Evolutionary conservation across 305 asterid species (phyloP), one percentile per base, ranked within the genome.

Genomic region (Plantago coronopus): DNA sequence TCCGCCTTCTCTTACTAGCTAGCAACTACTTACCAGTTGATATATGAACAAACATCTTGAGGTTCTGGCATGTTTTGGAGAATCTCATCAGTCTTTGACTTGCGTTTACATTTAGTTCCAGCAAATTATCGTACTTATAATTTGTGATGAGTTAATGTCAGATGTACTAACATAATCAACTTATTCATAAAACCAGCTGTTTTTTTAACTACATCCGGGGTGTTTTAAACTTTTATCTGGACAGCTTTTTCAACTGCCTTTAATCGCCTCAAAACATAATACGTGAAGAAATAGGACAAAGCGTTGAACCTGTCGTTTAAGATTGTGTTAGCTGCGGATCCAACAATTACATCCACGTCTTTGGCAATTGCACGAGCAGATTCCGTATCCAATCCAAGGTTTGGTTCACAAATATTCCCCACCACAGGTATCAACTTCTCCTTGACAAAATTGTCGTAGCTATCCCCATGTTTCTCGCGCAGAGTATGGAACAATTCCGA

Each of bases 381-480:
- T 5, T 27, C 18, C 0, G 31, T 7, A 22, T 48, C 66, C 58
- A 53, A 47, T 47, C 73, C 73, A 14, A 69, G 53, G 16, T 69
- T 69, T 7, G 73, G 68, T 21, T 55, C 68, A n/a, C 53, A 45
- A 27, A 69, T 62, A 48, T 69, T 62, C 9, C 73, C 68, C 1
- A 17, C 59, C 17, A 69, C 47, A 1, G 73, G 68, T 19, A 69
- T 54, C 68, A 69, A 45, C 64, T 62, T 69, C 31, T 62, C 68
- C 44, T 45, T 47, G 2, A 69, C 25, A 5, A 47, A 69, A 11
- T 31, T 54, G 34, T 48, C 64, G 14, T 44, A 69, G 16, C 16
- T 12, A 21, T 46, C 37, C 16, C 64, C 64, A 22, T 62, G 53
- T 56, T 8, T 40, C 46, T 69, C 40, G 3, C 44, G 17, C 0